phyloP scores from a whole-genome alignment of 1,284 basidiomycete species.

The Trametes sp. region DNA sequence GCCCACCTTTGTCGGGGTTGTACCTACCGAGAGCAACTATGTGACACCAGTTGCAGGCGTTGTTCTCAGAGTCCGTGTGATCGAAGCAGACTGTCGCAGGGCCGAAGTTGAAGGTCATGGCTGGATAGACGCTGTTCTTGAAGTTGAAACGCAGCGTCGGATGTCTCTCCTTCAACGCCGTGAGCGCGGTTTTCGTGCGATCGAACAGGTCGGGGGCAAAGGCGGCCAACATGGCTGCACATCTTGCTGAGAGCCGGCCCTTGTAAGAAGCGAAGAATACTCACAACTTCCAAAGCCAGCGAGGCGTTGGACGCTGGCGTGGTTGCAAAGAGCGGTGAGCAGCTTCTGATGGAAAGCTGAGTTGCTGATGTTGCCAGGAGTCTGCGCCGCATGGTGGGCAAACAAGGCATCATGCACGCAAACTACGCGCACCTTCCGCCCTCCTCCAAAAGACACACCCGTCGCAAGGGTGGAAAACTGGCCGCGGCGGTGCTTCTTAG shows the following conservation, averaged over 20 bases:
- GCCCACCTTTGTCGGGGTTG: background rate
- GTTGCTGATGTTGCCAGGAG: background rate
- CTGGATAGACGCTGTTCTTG: conserved; percentile 7
- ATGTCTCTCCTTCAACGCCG: background rate
- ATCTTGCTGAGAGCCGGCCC: background rate
- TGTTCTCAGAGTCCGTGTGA: background rate
- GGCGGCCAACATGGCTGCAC: background rate
- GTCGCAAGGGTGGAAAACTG: background rate
- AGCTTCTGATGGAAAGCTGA: background rate
- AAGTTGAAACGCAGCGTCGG: background rate
- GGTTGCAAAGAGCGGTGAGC: background rate
- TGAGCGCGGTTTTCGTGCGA: background rate
- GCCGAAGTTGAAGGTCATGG: conserved; percentile 10
- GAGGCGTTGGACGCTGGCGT: background rate
- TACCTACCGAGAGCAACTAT: conserved; percentile 6
- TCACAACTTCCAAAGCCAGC: background rate
- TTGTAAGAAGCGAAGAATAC: background rate
- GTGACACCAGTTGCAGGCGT: conserved; percentile 1
- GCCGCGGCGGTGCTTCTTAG: background rate
- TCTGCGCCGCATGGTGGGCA: background rate
- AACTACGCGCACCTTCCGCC: background rate
- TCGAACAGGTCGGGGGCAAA: background rate
- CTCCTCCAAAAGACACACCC: background rate
- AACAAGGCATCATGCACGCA: background rate
- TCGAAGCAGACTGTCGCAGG: background rate